phyloP scores from a whole-genome alignment of 2,329 filamentous ascomycete species.

The Pseudocercospora ulei region DNA sequence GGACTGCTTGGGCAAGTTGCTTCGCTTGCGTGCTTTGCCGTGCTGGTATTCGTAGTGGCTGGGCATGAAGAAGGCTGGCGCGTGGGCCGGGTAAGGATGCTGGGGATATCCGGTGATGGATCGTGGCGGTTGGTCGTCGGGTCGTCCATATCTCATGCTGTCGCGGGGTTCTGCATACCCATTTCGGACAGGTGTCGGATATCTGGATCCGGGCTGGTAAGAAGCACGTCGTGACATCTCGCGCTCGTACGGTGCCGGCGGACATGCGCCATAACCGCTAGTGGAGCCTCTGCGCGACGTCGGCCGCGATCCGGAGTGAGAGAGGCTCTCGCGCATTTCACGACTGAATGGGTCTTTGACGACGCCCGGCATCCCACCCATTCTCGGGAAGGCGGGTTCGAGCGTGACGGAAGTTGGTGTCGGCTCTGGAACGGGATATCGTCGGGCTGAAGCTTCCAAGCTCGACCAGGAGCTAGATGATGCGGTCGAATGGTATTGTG shows the following conservation, averaged over 20 bases:
- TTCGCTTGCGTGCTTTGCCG: constrained; percentile 34
- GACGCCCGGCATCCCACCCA: constrained; percentile 13
- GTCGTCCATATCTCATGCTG: constrained; percentile 16
- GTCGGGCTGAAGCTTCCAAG: constrained; percentile 15
- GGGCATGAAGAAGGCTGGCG: constrained; percentile 30
- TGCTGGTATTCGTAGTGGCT: constrained; percentile 35
- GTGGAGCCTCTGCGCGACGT: constrained; percentile 19
- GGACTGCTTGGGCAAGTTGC: constrained; percentile 35
- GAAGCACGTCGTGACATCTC: constrained; percentile 8
- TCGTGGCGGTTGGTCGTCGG: constrained; percentile 18
- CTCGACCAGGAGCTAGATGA: constrained; percentile 6
- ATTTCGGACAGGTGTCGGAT: constrained; percentile 14
- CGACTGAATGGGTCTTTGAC: constrained; percentile 21
- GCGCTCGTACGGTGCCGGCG: constrained; percentile 19
- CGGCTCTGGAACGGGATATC: constrained; percentile 23
- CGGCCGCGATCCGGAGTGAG: constrained; percentile 14
- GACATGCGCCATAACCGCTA: constrained; percentile 18
- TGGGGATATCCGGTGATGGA: constrained; percentile 14
- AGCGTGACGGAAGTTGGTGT: constrained; percentile 20
- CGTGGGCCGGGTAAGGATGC: constrained; percentile 21
- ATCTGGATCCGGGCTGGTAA: constrained; percentile 15
- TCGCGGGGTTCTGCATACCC: constrained; percentile 17
- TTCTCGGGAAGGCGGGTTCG: constrained; percentile 20
- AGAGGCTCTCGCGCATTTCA: constrained; percentile 22
- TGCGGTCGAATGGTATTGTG: constrained; percentile 14